Percentiles rank a stretch among this genome's conserved stretches.
Conservation (phyloP, 805 yeast species). For the Yamadazyma nakazawae region DNA sequence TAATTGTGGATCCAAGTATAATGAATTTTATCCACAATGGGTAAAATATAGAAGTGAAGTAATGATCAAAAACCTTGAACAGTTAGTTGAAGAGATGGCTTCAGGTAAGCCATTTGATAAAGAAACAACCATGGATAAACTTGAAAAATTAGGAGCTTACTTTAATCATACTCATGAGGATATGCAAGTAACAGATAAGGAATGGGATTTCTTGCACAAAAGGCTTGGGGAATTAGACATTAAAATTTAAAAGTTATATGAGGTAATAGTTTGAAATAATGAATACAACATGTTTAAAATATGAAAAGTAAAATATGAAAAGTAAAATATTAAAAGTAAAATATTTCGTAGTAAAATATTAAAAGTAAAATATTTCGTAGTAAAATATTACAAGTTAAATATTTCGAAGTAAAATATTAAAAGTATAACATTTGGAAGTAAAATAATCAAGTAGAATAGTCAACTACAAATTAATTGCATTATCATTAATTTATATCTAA, state of each 20-base stretch:
- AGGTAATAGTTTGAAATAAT: neutral
- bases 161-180: conserved; percentile 22
- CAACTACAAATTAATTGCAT: neutral
- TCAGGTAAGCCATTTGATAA: conserved; percentile 23
- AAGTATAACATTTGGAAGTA: no score
- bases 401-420: no score
- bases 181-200: conserved; percentile 21
- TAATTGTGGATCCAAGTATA: conserved; percentile 32
- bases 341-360: no score
- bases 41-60: conserved; percentile 27
- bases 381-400: no score
- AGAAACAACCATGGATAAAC: conserved; percentile 17
- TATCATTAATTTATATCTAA: conserved; percentile 7
- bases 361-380: no score
- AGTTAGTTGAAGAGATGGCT: conserved; percentile 14
- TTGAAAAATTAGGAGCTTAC: conserved; percentile 23
- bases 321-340: no score
- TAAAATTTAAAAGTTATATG: neutral
- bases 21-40: conserved; percentile 39
- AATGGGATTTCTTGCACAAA: conserved; percentile 2
- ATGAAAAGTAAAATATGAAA: no score
- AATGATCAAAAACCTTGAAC: conserved; percentile 23
- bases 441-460: no score
- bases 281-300: neutral
- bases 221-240: neutral